Base-by-base conservation (phyloP, 2,329 filamentous ascomycete species). In the Aspergillus sp. region DNA sequence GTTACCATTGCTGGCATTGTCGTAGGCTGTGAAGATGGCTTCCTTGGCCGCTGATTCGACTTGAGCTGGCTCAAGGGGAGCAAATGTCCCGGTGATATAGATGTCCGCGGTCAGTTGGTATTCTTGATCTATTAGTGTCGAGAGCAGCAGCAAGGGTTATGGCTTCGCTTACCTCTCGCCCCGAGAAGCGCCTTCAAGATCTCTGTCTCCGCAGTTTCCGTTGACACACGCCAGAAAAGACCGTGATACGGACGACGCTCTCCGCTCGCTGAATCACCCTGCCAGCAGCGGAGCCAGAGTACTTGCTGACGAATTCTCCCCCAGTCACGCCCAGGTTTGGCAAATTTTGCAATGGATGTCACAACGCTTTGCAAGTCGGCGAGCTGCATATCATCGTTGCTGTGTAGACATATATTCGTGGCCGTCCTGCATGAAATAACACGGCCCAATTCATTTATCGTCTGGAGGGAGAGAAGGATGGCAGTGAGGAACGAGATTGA, bases 1-100 rank as follows among this genome's bases (percentile, higher is more conserved):
- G 46, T 79, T 80, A 17, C 76, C 76, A 45, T 80, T 80, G 49
- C 69, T 79, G 13, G 76, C 75, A 41, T 75, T 76, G 48, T 80
- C 76, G 48, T 80, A 80, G 13, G 68, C 61, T 15, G 69, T 55
- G 54, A 75, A 68, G 12, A 72, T 68, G 24, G 68, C 62, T 6
- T 61, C 62, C 10, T 72, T 53, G 11, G 78, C 61, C 10, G 69
- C 63, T 15, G 60, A 49, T 54, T 79, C 72, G 5, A 75, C 63
- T 16, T 68, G 65, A 0, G 55, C 44, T 5, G 47, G 39, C n/a
- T 57, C 51, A 8, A 75, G 51, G 11, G 63, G 57, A 5, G 51
- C 42, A 6, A 54, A 42, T 2, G 36, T 38, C 13, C 48, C 37
- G n/a, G 42, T 36, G 5, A 48, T 49, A 35, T 68, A 69, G 11